phyloP scores from a whole-genome alignment of 305 asterid species.

The Fraxinus albicans region DNA sequence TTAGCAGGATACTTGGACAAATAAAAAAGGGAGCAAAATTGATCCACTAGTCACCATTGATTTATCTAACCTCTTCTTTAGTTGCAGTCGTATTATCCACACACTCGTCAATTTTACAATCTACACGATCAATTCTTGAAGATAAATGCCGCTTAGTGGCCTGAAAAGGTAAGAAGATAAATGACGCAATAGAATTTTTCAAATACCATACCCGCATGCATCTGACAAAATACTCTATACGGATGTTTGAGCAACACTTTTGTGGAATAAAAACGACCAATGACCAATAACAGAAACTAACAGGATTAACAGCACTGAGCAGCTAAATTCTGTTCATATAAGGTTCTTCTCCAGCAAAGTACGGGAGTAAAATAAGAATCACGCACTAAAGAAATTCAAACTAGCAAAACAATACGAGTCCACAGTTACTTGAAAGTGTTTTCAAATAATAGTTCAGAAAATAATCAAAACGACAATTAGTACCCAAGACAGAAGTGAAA shows the following conservation, averaged over 20 bases:
- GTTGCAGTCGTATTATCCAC: conserved; percentile 56
- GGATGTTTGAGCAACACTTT: not conserved
- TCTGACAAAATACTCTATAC: not conserved
- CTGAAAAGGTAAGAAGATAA: conserved; percentile 41
- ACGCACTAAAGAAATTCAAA: not conserved
- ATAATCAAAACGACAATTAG: not conserved
- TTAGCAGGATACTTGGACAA: conserved; percentile 18
- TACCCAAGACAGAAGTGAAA: not conserved
- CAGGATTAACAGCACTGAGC: not conserved
- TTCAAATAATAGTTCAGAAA: not conserved
- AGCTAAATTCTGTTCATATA: not conserved
- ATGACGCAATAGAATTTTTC: conserved; percentile 13
- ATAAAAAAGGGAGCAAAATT: not conserved
- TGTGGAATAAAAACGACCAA: not conserved
- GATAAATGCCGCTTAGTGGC: conserved; percentile 72
- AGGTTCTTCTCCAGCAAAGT: not conserved
- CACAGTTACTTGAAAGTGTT: not conserved
- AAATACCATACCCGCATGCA: not conserved
- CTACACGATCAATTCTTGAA: conserved; percentile 71
- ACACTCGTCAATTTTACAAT: conserved; percentile 75
- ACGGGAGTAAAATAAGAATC: not conserved
- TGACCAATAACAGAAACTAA: not conserved
- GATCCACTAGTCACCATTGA: conserved; percentile 1
- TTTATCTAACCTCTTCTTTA: conserved; percentile 62
- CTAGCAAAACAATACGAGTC: not conserved